phyloP scores from a whole-genome alignment of 2,329 filamentous ascomycete species.

The Hymenoscyphus fructigenus region DNA sequence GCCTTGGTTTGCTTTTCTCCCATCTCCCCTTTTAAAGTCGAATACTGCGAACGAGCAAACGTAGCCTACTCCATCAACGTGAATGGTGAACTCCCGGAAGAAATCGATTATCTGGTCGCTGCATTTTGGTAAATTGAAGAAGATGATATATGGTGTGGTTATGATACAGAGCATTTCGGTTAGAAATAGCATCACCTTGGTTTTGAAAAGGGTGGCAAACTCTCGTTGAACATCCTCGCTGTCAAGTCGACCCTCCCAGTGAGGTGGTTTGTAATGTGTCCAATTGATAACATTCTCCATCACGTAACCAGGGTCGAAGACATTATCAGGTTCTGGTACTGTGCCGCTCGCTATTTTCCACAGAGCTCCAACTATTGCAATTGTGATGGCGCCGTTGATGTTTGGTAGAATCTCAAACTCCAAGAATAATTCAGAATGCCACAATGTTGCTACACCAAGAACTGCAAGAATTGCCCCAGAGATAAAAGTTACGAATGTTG shows the following conservation, averaged over 20 bases:
- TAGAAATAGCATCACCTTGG: conserved; percentile 86
- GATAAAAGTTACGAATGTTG: conserved; percentile 83
- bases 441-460: conserved; percentile 77
- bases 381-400: conserved; percentile 85
- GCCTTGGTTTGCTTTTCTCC: conserved; percentile 47
- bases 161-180: conserved; percentile 93
- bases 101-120: conserved; percentile 95
- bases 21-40: conserved; percentile 83
- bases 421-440: conserved; percentile 88
- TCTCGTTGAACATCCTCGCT: conserved; percentile 91
- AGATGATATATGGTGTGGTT: conserved; percentile 84
- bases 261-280: conserved; percentile 85
- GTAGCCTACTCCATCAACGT: conserved; percentile 93
- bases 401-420: conserved; percentile 89
- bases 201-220: conserved; percentile 86
- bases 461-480: conserved; percentile 84
- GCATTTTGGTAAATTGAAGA: conserved; percentile 81
- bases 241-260: conserved; percentile 88
- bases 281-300: conserved; percentile 87
- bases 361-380: conserved; percentile 77
- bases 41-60: conserved; percentile 98
- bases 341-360: conserved; percentile 82
- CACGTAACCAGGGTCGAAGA: conserved; percentile 90
- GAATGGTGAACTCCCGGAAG: conserved; percentile 95
- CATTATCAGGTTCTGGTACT: conserved; percentile 82